phyloP scores from a whole-genome alignment of 202 grass and related monocot species.

The Saccharum hybrid region DNA sequence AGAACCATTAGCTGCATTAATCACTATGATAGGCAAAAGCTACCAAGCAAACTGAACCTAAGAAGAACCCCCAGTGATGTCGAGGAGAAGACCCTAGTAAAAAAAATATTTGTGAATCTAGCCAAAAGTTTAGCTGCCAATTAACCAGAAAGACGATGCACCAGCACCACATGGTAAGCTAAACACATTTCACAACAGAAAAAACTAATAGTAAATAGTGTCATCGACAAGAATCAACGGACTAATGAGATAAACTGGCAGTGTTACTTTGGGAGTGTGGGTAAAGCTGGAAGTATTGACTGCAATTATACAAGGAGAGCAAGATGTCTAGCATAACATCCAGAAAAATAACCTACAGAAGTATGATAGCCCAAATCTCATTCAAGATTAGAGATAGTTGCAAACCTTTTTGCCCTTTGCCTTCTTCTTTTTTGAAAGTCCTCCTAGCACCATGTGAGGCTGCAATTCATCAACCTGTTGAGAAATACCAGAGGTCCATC shows the following conservation, averaged over 20 bases:
- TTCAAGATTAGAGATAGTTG: conserved; percentile 34
- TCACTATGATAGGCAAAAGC: conserved; percentile 16
- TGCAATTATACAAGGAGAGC: neutral
- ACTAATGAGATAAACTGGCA: conserved; percentile 10
- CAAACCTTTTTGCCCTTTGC: conserved; percentile 76
- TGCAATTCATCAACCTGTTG: conserved; percentile 80
- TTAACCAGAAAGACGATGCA: neutral
- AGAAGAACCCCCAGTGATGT: neutral
- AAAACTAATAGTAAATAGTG: neutral
- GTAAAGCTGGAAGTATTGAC: neutral
- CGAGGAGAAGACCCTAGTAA: neutral
- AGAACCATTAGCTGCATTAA: neutral
- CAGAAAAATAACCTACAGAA: neutral
- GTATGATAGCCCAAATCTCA: neutral
- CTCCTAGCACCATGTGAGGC: conserved; percentile 76
- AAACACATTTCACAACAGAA: neutral
- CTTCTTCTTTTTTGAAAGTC: conserved; percentile 71
- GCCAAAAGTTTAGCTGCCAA: neutral
- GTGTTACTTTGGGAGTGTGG: neutral
- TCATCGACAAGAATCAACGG: neutral
- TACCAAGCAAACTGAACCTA: conserved; percentile 17
- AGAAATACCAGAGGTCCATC: conserved; percentile 30
- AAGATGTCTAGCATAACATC: conserved; percentile 13
- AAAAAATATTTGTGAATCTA: conserved; percentile 9
- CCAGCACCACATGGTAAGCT: neutral